Evolutionary conservation across 129 eudicot species (phyloP), one percentile per base, ranked within the genome.

Genomic region (Chrysanthemum makinoi): DNA sequence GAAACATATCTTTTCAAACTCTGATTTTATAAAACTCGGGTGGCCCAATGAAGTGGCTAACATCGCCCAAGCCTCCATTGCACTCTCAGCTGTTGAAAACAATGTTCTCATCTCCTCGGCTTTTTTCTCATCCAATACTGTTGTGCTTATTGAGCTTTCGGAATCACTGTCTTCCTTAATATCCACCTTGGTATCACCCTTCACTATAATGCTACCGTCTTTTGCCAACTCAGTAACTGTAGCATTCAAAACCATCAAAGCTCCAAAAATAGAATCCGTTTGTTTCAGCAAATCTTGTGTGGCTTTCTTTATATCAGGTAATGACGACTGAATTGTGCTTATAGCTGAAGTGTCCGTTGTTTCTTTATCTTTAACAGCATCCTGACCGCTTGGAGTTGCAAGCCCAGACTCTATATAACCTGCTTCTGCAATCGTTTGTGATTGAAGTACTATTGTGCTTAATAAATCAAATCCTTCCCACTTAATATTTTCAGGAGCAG

Each of bases 1-100:
- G 78, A 94, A 89, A 68, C 90, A 87, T 52, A 94, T 80, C 73
- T 94, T 94, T 50, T 87, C 96, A 79, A 94, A 94, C 72, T 94
- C 98, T 10, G 96, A 89, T 75, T 85, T 94, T 44, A 94, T 87
- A 63, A 94, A 94, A 73, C 86, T 94, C 15, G 96, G 82, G 46
- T 94, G 96, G n/a, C 98, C 98, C 82, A 89, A 70, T 35, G 96
- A 85, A 75, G 91, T 83, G 17, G 96, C 92, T 73, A 94, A 79
- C 98, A 94, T 82, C 10, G 98, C 98, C 98, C 98, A 89, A 20
- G 98, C 98, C 80, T 94, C 98, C 98, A 94, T 94, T 20, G 98
- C 98, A 86, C 92, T 94, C 76, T 94, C 98, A 24, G 98, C 98
- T 12, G 96, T 87, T 62, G 95, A 94, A 80, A 94, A 94, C 14